Conservation (phyloP, 202 grass and related monocot species). For the Schoenoplectus tabernaemontani region DNA sequence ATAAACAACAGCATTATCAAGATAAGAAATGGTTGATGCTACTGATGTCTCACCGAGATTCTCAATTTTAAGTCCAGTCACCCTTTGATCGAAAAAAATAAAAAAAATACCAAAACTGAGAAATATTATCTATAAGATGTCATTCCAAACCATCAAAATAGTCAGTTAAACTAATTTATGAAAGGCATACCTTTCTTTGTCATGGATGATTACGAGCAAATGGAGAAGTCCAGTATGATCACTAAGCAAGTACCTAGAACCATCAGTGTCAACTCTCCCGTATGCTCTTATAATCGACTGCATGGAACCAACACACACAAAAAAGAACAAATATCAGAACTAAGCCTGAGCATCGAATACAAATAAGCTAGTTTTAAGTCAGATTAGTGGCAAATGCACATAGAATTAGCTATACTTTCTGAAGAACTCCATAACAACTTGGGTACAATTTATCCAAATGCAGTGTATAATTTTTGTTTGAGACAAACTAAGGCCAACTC, state of each 20-base stretch:
- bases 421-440: not conserved
- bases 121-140: not conserved
- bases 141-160: not conserved
- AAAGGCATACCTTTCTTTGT: constrained; percentile 61
- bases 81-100: constrained; percentile 43
- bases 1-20: constrained; percentile 95
- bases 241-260: constrained; percentile 86
- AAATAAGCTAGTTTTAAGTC: too few relatives aligned
- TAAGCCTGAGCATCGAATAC: too few relatives aligned
- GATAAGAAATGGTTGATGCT: constrained; percentile 93
- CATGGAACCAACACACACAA: too few relatives aligned
- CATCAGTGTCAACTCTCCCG: constrained; percentile 78
- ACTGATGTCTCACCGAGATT: constrained; percentile 88
- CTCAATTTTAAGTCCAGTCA: constrained; percentile 97
- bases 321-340: not conserved
- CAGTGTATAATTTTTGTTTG: not conserved
- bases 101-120: constrained; percentile 2
- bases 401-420: not conserved
- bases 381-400: not conserved
- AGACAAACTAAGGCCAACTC: too few relatives aligned
- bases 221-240: constrained; percentile 72
- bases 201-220: constrained; percentile 82
- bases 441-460: not conserved
- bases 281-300: constrained; percentile 88
- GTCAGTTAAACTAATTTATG: not conserved